Evolutionary conservation across 371 early-diverging fungal genomes (phyloP), one percentile per base, ranked within the genome.

Genomic region (Mortierella polycephala): DNA sequence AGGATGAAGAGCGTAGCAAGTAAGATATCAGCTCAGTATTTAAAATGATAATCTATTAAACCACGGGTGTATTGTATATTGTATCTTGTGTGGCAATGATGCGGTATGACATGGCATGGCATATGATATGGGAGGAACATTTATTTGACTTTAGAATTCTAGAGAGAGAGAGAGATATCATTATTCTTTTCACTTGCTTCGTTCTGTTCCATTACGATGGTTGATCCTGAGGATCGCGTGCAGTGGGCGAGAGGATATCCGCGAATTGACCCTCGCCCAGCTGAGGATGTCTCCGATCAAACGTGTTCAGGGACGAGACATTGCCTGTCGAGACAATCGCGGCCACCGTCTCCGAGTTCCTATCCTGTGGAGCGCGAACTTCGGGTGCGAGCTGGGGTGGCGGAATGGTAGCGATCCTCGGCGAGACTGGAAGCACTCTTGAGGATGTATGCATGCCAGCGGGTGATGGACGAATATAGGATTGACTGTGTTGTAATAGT

Each of bases 271-370:
- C 60, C 41, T 53, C 64, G 10, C 18, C 39, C 7, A 42, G 5
- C 59, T 72, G 73, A 13, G 73, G 73, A 30, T 67, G 67, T 16
- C 73, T 57, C 20, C 73, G 57, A 14, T 72, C 73, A 54, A 62
- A 57, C 5, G 73, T 67, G 39, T 72, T 72, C 46, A 72, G 44
- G 14, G 42, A 16, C 7, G 67, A 66, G 7, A 59, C 59, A 50
- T 67, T 62, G 30, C 67, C 67, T 21, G 63, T 62, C 13, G 67
- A 44, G 6, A 42, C 47, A 5, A 59, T 10, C 21, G 58, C 30
- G 16, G 58, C 67, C 5, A 61, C 56, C 8, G 21, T 49, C 2
- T 57, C 59, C 14, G 58, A 57, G 30, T 42, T 37, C 4, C 57
- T 21, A 16, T 72, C 73, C 47, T 72, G 73, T 37, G 73, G 73